Evolutionary conservation across 495 filamentous ascomycete species (phyloP), one percentile per base, ranked within the genome.

Genomic region (Aspergillus diversus): DNA sequence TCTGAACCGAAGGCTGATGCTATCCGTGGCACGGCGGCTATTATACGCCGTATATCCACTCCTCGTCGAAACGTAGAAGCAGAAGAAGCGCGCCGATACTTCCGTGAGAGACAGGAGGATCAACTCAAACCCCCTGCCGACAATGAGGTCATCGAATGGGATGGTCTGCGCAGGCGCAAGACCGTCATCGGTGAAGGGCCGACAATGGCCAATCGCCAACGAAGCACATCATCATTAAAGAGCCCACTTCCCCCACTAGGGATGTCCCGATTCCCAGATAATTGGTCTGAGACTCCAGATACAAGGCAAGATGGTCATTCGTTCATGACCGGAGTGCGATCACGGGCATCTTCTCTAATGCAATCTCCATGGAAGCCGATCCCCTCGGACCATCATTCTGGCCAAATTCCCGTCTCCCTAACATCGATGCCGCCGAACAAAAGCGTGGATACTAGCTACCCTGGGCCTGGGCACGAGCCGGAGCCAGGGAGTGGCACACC

Each of bases 1-100:
- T 92, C 86, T 8, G 95, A 99, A 68, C 95, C 95, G 37, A 96
- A 96, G 72, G 95, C 95, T 4, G 95, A 99, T 73, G 92, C 96
- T 13, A 96, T 99, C 71, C 90, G 95, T 61, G 96, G 95, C 59
- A 81, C 94, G 2, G 95, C 92, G 5, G 92, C 93, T 37, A 93
- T 99, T 63, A 85, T 99, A 47, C 87, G 95, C 54, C 85, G 91
- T 33, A 81, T 99, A 37, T 97, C 92, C 12, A 80, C 82, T 37
- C 83, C 89, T 2, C 83, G 93, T 43, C 86, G 88, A 56, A 91
- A 89, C 71, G 89, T 87, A 79, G 92, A 97, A 68, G 80, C 85
- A 32, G 87, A 92, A 39, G 95, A 99, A 73, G 87, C 88, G 4
- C 89, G 85, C 65, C 86, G 91, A 48, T 83, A 96, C 60, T 87